phyloP scores from a whole-genome alignment of 2,329 filamentous ascomycete species.

The Diatrype stigma region DNA sequence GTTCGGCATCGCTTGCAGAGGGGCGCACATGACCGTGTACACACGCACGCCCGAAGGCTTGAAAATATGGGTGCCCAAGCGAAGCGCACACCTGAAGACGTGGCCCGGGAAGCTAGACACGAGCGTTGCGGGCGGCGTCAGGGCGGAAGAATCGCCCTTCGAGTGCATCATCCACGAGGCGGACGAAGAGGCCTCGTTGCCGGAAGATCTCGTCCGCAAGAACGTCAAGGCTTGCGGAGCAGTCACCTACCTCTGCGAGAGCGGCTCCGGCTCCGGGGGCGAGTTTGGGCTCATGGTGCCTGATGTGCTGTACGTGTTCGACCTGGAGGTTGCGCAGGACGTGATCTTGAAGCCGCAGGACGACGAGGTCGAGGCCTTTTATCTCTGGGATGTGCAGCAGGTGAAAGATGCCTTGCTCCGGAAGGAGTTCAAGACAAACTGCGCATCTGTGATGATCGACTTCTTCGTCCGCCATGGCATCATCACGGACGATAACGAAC shows the following conservation, averaged over 20 bases:
- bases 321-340: slow-evolving; percentile 54
- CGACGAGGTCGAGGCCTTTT: slow-evolving; percentile 52
- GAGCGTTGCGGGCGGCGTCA: slow-evolving; percentile 68
- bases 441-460: slow-evolving; percentile 62
- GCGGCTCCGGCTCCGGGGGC: slow-evolving; percentile 58
- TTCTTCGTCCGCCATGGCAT: slow-evolving; percentile 69
- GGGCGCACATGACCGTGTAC: slow-evolving; percentile 60
- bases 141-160: slow-evolving; percentile 57
- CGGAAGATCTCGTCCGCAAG: slow-evolving; percentile 51
- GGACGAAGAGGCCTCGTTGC: slow-evolving; percentile 66
- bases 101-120: slow-evolving; percentile 71
- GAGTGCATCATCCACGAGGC: slow-evolving; percentile 65
- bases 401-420: slow-evolving; percentile 53
- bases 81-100: slow-evolving; percentile 60
- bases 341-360: slow-evolving; percentile 59
- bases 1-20: slow-evolving; percentile 60
- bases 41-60: slow-evolving; percentile 35
- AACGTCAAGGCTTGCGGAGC: slow-evolving; percentile 52
- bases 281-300: slow-evolving; percentile 60
- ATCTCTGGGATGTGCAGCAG: slow-evolving; percentile 49
- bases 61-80: slow-evolving; percentile 65
- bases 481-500: slow-evolving; percentile 60
- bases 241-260: slow-evolving; percentile 64
- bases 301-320: slow-evolving; percentile 68
- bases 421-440: slow-evolving; percentile 70